Percentiles rank a stretch among this genome's conserved stretches.
Evolutionary conservation across 2,329 filamentous ascomycete genomes (phyloP).

Genomic region (Hymenoscyphus occultus): DNA sequence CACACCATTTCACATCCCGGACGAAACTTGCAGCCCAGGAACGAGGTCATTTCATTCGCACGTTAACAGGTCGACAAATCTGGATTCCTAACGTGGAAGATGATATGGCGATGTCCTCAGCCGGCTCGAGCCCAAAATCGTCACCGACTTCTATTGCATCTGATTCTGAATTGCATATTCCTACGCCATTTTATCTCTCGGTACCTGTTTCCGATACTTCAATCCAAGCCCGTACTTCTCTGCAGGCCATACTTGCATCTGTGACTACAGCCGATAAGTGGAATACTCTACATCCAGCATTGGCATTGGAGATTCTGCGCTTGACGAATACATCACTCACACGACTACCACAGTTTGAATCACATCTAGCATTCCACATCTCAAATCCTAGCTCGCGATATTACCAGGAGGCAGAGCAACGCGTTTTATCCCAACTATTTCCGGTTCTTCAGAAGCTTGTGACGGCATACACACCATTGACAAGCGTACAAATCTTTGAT

Average conservation of each 20-base stretch:
- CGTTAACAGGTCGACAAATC: constrained; percentile 25
- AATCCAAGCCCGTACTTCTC: constrained; percentile 29
- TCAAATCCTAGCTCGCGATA: constrained; percentile 30
- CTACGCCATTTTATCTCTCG: constrained; percentile 32
- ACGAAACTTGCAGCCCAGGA: constrained; percentile 22
- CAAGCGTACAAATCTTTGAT: constrained; percentile 36
- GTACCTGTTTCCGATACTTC: constrained; percentile 26
- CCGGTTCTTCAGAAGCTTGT: constrained; percentile 33
- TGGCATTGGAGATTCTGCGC: constrained; percentile 37
- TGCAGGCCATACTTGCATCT: constrained; percentile 35
- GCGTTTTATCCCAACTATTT: constrained; percentile 29
- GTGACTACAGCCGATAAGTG: constrained; percentile 31
- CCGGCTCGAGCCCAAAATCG: constrained; percentile 31
- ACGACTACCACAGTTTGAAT: constrained; percentile 34
- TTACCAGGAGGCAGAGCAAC: constrained; percentile 33
- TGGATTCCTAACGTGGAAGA: constrained; percentile 31
- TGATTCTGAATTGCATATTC: constrained; percentile 27
- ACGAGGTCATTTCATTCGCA: constrained; percentile 26
- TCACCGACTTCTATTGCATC: constrained; percentile 34
- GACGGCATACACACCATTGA: constrained; percentile 32
- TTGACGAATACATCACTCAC: constrained; percentile 33
- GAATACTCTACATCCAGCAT: constrained; percentile 25
- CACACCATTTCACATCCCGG: constrained; percentile 31
- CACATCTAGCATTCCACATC: constrained; percentile 33
- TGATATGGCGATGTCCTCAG: constrained; percentile 25